phyloP scores from a whole-genome alignment of 495 filamentous ascomycete genomes.

The Penicillium alfredii region DNA sequence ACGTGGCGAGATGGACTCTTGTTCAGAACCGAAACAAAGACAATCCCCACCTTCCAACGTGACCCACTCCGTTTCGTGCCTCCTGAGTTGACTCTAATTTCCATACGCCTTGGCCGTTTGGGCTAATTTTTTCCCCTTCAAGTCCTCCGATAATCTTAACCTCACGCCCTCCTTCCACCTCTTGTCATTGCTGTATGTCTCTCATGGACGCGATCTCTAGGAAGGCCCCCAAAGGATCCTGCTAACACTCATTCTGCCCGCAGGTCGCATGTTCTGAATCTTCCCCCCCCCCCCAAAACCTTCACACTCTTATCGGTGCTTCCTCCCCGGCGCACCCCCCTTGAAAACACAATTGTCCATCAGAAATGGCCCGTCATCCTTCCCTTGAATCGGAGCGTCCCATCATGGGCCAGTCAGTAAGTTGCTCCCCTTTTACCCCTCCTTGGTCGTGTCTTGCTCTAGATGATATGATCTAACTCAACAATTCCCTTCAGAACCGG shows the following conservation, averaged over 20 bases:
- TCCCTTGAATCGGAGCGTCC: constrained; percentile 70
- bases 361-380: constrained; percentile 52
- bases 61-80: constrained; percentile 23
- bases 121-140: too few relatives aligned
- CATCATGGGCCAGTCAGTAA: constrained; percentile 71
- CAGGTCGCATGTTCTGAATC: too few relatives aligned
- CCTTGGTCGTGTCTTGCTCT: too few relatives aligned
- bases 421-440: constrained; percentile 21
- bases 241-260: too few relatives aligned
- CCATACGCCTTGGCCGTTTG: too few relatives aligned
- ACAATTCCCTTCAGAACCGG: constrained; percentile 41
- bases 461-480: neutral
- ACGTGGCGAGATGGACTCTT: constrained; percentile 5
- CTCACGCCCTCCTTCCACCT: too few relatives aligned
- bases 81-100: constrained; percentile 18
- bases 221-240: too few relatives aligned
- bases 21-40: neutral
- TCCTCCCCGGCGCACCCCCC: neutral
- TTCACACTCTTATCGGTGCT: neutral
- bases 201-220: too few relatives aligned
- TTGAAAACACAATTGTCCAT: neutral
- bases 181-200: too few relatives aligned
- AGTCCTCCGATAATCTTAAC: too few relatives aligned
- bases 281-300: neutral
- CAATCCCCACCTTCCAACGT: constrained; percentile 10